Percentiles rank a stretch among this genome's conserved stretches.
Evolutionary conservation across 2,329 filamentous ascomycete species (phyloP).

Genomic region (Ceratocystis cubensis): DNA sequence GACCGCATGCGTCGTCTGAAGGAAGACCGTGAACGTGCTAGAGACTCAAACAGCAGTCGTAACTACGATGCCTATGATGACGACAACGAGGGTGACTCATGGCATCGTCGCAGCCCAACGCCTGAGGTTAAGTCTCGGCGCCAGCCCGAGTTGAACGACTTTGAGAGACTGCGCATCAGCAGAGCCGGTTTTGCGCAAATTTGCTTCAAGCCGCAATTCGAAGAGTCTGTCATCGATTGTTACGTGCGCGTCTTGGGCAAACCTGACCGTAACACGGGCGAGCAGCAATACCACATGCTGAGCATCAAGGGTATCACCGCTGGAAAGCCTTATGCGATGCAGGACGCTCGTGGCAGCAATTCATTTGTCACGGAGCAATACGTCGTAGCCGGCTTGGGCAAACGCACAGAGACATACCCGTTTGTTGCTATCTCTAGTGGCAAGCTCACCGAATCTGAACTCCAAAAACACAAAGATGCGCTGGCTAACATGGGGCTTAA

Average conservation of each 20-base stretch:
- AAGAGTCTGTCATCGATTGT: constrained; percentile 66
- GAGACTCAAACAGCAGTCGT: constrained; percentile 31
- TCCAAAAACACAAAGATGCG: constrained; percentile 60
- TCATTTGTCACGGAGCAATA: constrained; percentile 78
- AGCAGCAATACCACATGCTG: constrained; percentile 68
- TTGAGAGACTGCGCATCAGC: constrained; percentile 72
- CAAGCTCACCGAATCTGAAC: constrained; percentile 72
- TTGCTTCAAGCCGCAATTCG: constrained; percentile 87
- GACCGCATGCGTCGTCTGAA: constrained; percentile 51
- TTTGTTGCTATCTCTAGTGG: constrained; percentile 85
- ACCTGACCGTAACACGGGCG: constrained; percentile 56
- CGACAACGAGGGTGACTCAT: constrained; percentile 69
- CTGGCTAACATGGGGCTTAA: constrained; percentile 13
- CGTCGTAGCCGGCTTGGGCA: constrained; percentile 67
- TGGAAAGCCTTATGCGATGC: constrained; percentile 73
- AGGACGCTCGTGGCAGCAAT: constrained; percentile 52
- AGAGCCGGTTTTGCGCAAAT: constrained; percentile 78
- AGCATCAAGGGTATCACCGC: constrained; percentile 53
- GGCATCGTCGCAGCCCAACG: constrained; percentile 43
- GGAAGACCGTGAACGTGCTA: constrained; percentile 40
- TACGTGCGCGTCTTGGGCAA: constrained; percentile 79
- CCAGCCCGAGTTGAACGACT: constrained; percentile 56
- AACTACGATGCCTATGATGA: constrained; percentile 50
- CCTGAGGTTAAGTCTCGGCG: constrained; percentile 47
- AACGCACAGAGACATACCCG: constrained; percentile 70